Percentiles rank a stretch among this genome's conserved stretches.
Conservation (phyloP, 805 yeast species). For the Myxozyma vanderwaltii region DNA sequence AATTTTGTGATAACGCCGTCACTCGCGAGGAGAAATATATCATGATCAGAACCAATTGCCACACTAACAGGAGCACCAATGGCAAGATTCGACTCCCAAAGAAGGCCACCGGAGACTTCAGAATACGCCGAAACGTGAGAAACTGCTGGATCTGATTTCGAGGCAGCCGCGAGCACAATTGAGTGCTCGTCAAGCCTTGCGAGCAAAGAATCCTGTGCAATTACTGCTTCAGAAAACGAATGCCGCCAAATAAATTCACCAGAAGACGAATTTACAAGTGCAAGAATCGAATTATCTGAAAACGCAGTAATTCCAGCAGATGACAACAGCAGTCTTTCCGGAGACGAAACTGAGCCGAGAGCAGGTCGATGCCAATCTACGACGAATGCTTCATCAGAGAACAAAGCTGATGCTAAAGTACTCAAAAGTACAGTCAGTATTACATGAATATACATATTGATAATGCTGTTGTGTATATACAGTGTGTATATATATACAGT, state of each 20-base stretch:
- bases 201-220: constrained; percentile 11
- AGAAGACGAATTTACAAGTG: constrained; percentile 32
- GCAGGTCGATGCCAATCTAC: constrained; percentile 41
- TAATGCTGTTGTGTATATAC: no score
- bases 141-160: constrained; percentile 10
- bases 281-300: constrained; percentile 36
- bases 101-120: constrained; percentile 20
- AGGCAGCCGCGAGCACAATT: constrained; percentile 23
- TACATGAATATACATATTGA: no score
- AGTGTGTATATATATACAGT: no score
- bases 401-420: constrained; percentile 38
- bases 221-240: constrained; percentile 6
- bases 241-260: constrained; percentile 42
- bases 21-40: constrained; percentile 18
- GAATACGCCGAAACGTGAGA: constrained; percentile 17
- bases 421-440: no score
- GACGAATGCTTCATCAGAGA: constrained; percentile 41
- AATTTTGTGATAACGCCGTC: constrained; percentile 16
- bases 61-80: constrained; percentile 24
- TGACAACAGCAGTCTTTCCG: constrained; percentile 9
- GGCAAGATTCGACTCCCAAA: constrained; percentile 26
- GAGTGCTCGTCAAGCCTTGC: background rate
- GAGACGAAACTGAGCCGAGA: constrained; percentile 36
- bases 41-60: constrained; percentile 6
- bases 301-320: constrained; percentile 30